Base-by-base conservation (phyloP, 2,329 filamentous ascomycete genomes). In the Diaporthe capsici region DNA sequence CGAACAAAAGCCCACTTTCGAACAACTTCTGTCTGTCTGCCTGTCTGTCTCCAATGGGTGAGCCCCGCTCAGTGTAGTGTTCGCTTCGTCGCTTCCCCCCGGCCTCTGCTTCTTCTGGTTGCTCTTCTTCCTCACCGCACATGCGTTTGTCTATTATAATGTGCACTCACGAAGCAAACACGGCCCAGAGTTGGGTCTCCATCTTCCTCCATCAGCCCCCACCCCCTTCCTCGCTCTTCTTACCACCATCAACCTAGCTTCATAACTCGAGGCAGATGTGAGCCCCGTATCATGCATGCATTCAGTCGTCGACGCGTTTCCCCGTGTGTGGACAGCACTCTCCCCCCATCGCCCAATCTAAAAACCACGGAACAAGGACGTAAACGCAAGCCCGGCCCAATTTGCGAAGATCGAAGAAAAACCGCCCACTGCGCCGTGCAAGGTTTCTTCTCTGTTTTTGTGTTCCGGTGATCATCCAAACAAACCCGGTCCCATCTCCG, bases 371-470 rank as follows among this genome's bases (percentile, higher is more conserved):
- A 68, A 39, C 44, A 68, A 39, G 28, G 28, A 67, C 47, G 37
- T 39, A 37, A 51, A 39, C 60, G 65, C 47, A 53, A 68, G 65
- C 47, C 34, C 65, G 31, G 65, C 65, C 65, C 61, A 68, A 39
- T 68, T 37, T 39, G 44, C 13, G 39, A 63, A 44, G 7, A 28
- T 39, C 12, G 25, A 55, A 34, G 22, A 39, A 68, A 34, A 53
- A 34, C 65, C 31, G 47, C 65, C 63, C 65, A n/a, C 47, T 68
- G 47, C 65, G 65, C 65, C 65, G 65, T 68, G 65, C 65, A 68
- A 53, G 49, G 65, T 39, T 22, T 47, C 44, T 13, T 31, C 42
- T 68, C 63, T 67, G 17, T 28, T 68, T 68, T 67, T 53, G 28
- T 39, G 65, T 68, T 68, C 34, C 47, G 65, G 39, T 68, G 34